A percentile compares a stretch with the other conserved stretches of the same genome.
phyloP scores from a whole-genome alignment of 768 basidiomycete species.

The Boletus tomentosulus region DNA sequence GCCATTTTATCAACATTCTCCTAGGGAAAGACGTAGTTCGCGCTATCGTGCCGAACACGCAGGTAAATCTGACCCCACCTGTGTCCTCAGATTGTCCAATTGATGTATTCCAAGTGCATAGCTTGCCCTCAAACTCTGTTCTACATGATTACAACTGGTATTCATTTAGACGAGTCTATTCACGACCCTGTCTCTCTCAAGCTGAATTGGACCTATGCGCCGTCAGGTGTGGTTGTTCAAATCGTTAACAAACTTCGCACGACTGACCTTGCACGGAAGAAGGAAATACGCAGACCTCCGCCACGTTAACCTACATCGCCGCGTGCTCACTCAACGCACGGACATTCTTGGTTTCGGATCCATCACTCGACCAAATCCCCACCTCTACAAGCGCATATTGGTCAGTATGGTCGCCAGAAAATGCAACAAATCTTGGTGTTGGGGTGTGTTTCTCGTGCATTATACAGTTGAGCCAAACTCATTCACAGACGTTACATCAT shows the following conservation, averaged over 20 bases:
- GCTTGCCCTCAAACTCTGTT: no score
- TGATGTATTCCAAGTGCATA: no score
- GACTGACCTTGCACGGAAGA: neutral
- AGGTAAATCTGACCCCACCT: no score
- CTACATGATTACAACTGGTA: no score
- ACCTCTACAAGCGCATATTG: neutral
- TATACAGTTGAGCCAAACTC: neutral
- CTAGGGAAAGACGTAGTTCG: neutral
- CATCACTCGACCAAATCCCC: no score
- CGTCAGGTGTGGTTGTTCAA: no score
- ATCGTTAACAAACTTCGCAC: neutral
- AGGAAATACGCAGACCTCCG: neutral
- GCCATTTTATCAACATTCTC: neutral
- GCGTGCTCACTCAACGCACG: neutral
- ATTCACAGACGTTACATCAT: neutral
- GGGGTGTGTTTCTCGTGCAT: no score
- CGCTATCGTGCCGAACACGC: neutral
- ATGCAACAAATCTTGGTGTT: neutral
- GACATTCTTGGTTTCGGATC: neutral
- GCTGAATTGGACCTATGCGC: no score
- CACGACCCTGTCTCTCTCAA: no score
- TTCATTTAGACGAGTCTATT: no score
- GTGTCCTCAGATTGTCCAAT: no score
- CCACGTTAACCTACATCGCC: neutral
- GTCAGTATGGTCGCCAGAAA: neutral